Evolutionary conservation across 768 basidiomycete genomes (phyloP).

Genomic region (Boletus rubescentipes): DNA sequence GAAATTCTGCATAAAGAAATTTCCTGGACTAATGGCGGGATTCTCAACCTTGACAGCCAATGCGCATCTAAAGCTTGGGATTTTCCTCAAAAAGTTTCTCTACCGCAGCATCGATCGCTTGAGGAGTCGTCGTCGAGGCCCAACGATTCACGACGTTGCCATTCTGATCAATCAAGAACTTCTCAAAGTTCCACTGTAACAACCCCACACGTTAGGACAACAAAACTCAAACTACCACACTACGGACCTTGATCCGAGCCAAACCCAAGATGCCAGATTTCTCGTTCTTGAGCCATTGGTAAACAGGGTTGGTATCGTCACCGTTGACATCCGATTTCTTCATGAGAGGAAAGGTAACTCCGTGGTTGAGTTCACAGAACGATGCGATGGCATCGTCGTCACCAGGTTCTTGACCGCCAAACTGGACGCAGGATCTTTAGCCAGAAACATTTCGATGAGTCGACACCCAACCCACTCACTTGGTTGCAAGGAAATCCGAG

Average conservation of each 20-base stretch:
- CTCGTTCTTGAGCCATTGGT: slow-evolving; percentile 79
- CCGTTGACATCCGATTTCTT: slow-evolving; percentile 95
- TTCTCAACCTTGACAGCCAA: background rate
- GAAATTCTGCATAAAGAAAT: background rate
- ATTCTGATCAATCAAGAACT: slow-evolving; percentile 79
- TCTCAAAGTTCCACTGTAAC: slow-evolving; percentile 85
- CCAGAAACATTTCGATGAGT: too few species aligned
- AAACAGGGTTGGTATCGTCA: slow-evolving; percentile 77
- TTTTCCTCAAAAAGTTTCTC: slow-evolving; percentile 49
- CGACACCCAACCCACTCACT: slow-evolving; percentile 34
- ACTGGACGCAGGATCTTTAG: slow-evolving; percentile 42
- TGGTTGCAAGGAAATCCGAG: slow-evolving; percentile 94
- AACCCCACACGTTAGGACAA: background rate
- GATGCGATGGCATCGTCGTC: slow-evolving; percentile 69
- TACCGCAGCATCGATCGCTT: slow-evolving; percentile 59
- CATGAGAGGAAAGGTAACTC: slow-evolving; percentile 88
- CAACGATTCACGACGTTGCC: slow-evolving; percentile 75
- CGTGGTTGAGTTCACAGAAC: slow-evolving; percentile 81
- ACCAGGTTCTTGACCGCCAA: slow-evolving; percentile 85
- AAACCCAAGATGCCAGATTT: slow-evolving; percentile 74
- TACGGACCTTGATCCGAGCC: slow-evolving; percentile 67
- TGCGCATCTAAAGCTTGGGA: slow-evolving; percentile 17
- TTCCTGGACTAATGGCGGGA: too few species aligned
- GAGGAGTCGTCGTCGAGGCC: slow-evolving; percentile 74
- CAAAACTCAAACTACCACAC: background rate